phyloP scores from a whole-genome alignment of 176 grass and related monocot species.

The Chrysopogon serrulatus region DNA sequence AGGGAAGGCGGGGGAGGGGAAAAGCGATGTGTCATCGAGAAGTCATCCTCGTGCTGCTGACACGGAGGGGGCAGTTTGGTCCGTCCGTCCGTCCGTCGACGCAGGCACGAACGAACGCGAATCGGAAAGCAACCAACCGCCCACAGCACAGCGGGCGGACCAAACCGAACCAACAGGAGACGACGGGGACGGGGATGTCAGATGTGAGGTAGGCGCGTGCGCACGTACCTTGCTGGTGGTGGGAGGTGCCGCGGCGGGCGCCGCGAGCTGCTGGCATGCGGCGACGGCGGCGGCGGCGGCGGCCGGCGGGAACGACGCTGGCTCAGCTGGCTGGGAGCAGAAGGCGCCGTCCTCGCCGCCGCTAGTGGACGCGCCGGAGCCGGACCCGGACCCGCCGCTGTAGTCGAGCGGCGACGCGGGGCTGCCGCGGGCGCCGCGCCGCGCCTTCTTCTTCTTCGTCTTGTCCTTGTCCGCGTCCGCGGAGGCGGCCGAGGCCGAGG shows the following conservation, averaged over 20 bases:
- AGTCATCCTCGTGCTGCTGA: conserved; percentile 39
- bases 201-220: background rate
- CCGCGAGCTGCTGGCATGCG: background rate
- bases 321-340: conserved; percentile 3
- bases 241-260: background rate
- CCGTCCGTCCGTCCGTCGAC: background rate
- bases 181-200: background rate
- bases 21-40: conserved; percentile 43
- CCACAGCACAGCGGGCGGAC: background rate
- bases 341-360: conserved; percentile 54
- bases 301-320: background rate
- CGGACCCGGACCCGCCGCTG: conserved; percentile 27
- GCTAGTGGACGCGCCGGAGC: conserved; percentile 49
- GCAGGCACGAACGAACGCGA: background rate
- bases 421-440: conserved; percentile 33
- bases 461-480: background rate
- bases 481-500: background rate
- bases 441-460: background rate
- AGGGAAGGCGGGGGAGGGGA: background rate
- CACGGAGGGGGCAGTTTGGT: conserved; percentile 35
- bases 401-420: conserved; percentile 55
- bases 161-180: background rate
- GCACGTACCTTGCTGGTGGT: conserved; percentile 13
- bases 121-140: conserved; percentile 20
- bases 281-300: background rate